These are phyloP conservation scores for Trebouxiophyceae sp. DNA, from an alignment of 163 green algal genomes.

Conservation along the genomic window DNA sequence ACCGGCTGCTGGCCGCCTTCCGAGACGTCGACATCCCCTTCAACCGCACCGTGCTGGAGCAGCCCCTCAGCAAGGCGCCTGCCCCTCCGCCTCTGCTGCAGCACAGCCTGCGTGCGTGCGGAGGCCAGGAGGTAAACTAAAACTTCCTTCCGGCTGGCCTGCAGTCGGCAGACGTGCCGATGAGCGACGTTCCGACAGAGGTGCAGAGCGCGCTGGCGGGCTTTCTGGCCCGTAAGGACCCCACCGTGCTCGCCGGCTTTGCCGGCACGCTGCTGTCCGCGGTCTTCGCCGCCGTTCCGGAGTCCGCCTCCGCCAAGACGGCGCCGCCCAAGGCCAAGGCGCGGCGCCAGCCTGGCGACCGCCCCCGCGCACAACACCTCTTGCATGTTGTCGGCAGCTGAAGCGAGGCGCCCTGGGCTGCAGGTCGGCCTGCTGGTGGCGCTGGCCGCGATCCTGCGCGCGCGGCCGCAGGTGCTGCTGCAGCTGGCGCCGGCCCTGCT, in stretches of 20 bases:
- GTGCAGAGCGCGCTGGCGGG: background rate
- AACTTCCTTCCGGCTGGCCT: no score
- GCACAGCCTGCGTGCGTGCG: no score
- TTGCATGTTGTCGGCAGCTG: no score
- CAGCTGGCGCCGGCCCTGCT: background rate
- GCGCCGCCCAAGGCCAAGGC: background rate
- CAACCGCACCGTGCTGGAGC: background rate
- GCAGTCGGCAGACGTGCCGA: background rate
- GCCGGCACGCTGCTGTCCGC: background rate
- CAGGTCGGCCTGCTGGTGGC: conserved; percentile 2
- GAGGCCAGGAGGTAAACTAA: no score
- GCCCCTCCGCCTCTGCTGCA: background rate
- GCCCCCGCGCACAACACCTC: no score
- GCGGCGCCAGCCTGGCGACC: no score
- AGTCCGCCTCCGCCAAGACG: background rate
- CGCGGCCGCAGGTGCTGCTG: background rate
- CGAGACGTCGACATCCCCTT: background rate
- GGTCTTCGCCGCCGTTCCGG: background rate
- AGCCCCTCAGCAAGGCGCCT: background rate
- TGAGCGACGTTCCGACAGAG: background rate
- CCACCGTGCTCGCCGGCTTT: background rate
- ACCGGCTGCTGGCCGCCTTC: background rate
- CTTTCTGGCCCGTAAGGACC: background rate
- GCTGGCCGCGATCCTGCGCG: background rate
- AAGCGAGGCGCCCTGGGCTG: no score